Base-by-base conservation (phyloP, 2,329 filamentous ascomycete genomes). In the Botryotinia narcissicola region DNA sequence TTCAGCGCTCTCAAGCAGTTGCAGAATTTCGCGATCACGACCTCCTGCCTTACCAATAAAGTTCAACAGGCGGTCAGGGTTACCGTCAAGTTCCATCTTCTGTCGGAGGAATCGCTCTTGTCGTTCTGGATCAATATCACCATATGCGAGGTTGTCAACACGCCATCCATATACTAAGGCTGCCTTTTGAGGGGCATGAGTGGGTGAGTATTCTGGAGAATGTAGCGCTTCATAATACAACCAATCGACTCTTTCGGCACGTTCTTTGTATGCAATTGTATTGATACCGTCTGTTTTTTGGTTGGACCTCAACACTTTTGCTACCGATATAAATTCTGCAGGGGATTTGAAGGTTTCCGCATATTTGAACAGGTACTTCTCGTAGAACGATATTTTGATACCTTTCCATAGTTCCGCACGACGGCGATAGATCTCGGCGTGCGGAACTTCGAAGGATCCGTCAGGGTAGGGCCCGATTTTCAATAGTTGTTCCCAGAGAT, bases 231-330 rank as follows among this genome's bases (percentile, higher is more conserved):
- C 66, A 32, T 69, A 69, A 32, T 69, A 69, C 4, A 69, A 57
- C 9, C n/a, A 37, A 44, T 69, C 66, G n/a, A 57, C 48, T 44
- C 66, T 69, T 69, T 69, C 66, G 2, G 48, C 66, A 57, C 66
- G 66, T 44, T 69, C 66, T 69, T 69, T 59, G n/a, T 68, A 68
- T 57, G 66, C 48, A 37, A 32, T 68, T 18, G 66, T 68, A 10
- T 68, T 68, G n/a, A 68, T 68, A 42, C 66, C 66, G 20, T 68
- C 66, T 7, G 66, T 68, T 42, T 32, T 68, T n/a, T 68, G 66
- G 18, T 68, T 68, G 18, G 66, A 57, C 18, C 66, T 68, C 29
- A 68, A 32, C 14, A 68, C 66, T 57, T 68, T 68, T 57, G 66
- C 66, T 9, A 68, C 66, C 16, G 66, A 68, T n/a, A 68, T 68